Percentiles rank a stretch among this genome's conserved stretches.
Evolutionary conservation across 768 basidiomycete species (phyloP).

Genomic region (Tylopilus subfusipes): DNA sequence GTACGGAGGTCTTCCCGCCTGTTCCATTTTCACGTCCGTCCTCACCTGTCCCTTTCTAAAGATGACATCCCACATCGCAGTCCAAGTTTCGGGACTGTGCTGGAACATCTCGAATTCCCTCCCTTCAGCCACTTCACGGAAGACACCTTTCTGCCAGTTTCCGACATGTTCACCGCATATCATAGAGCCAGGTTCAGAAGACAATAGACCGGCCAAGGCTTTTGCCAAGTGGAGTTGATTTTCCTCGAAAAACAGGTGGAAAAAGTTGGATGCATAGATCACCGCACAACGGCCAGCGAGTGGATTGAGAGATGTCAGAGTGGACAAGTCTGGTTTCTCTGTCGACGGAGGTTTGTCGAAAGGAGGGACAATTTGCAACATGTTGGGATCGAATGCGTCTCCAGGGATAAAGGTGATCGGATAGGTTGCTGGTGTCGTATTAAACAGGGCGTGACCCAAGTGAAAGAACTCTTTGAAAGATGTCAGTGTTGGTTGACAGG

Average conservation of each 20-base stretch:
- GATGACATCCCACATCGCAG: conserved; percentile 37
- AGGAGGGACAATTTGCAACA: conserved; percentile 37
- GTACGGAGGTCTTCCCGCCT: not conserved
- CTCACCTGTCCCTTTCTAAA: conserved; percentile 24
- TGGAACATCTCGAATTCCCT: conserved; percentile 19
- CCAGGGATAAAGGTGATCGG: conserved; percentile 52
- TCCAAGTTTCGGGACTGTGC: conserved; percentile 36
- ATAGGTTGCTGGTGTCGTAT: conserved; percentile 48
- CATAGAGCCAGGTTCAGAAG: conserved; percentile 29
- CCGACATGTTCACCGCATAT: conserved; percentile 30
- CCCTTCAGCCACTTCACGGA: not conserved
- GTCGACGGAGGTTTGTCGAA: conserved; percentile 24
- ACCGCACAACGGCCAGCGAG: conserved; percentile 47
- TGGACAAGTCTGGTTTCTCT: conserved; percentile 27
- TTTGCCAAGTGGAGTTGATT: conserved; percentile 29
- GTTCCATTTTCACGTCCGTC: not conserved
- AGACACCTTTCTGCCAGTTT: not conserved
- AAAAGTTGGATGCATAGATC: conserved; percentile 49
- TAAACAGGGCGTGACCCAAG: conserved; percentile 60
- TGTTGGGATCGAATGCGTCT: conserved; percentile 46
- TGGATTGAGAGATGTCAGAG: conserved; percentile 43
- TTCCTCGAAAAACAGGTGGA: conserved; percentile 36
- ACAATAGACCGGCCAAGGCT: conserved; percentile 29
- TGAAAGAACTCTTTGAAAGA: conserved; percentile 50
- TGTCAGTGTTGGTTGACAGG: not conserved